Evolutionary conservation across 2,329 filamentous ascomycete species (phyloP), one percentile per base, ranked within the genome.

Genomic region (Colletotrichum tropicicola): DNA sequence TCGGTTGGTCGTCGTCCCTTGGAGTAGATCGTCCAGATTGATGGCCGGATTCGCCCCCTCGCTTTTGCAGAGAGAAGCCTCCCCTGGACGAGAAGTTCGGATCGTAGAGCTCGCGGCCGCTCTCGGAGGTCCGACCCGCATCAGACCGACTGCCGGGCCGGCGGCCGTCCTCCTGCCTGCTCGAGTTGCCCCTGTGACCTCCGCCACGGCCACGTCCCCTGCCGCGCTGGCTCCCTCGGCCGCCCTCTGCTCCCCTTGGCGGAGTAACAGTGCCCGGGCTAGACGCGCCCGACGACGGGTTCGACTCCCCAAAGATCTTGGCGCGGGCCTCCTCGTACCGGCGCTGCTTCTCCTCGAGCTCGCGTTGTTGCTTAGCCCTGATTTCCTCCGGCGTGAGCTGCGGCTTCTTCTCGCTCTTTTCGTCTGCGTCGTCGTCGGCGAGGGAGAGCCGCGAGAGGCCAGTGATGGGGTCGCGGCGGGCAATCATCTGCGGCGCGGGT

Each of bases 261-360:
- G 90, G 89, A 13, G 89, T 89, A 3, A 86, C 82, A 47, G 81
- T 86, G 9, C 88, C 87, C 0, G 89, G 88, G 4, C 88, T 88
- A 4, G 89, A 89, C 7, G 84, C 82, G 2, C 89, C 87, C 0
- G 89, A 86, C 7, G 81, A 82, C 9, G 81, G 77, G 32, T 77
- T 81, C 9, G 81, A 80, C 32, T 87, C 88, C 19, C 94, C 94
- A 77, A 98, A 95, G 59, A 98, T 90, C 75, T 94, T 91, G 71
- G 95, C 93, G 28, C 95, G 87, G 6, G 90, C 92, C 80, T 97
- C 94, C 66, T 97, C 92, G 75, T 98, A 98, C 66, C 92, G 91
- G 60, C 89, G 89, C 80, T 97, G 92, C 81, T 96, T 97, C 80
- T 97, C 94, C 73, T 97, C 94, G 9, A 89, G 87, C 71, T 97